These are phyloP conservation scores for Draba incana DNA, from an alignment of 345 rosid species.

Conservation along the genomic window DNA sequence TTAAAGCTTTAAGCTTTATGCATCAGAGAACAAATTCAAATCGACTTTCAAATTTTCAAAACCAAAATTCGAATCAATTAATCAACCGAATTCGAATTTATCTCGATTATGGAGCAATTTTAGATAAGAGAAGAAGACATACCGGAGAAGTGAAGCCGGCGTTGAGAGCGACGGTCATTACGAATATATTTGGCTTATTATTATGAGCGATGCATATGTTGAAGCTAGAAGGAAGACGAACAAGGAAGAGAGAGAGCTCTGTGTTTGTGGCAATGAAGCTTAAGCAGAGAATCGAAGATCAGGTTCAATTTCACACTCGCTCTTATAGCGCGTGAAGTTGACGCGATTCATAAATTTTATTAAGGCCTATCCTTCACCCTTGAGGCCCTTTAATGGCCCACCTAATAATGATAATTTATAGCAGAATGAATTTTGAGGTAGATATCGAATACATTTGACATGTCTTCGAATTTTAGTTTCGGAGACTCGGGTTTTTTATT, in stretches of 20 bases:
- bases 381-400: too few relatives aligned
- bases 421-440: too few relatives aligned
- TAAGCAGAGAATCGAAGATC: conserved; percentile 26
- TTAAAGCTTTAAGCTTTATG: background rate
- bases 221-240: background rate
- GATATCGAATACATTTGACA: too few relatives aligned
- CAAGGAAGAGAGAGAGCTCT: conserved; percentile 5
- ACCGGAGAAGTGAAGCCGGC: conserved; percentile 42
- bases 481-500: too few relatives aligned
- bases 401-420: background rate
- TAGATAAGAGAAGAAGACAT: too few relatives aligned
- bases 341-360: background rate
- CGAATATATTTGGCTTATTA: background rate
- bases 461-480: too few relatives aligned
- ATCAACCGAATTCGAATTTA: background rate
- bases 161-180: conserved; percentile 41
- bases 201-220: conserved; percentile 30
- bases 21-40: background rate
- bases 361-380: too few relatives aligned
- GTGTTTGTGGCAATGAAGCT: conserved; percentile 39
- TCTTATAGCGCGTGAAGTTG: background rate
- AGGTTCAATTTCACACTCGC: conserved; percentile 26
- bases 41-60: background rate
- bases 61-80: background rate
- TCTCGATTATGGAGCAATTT: background rate